Percentiles rank a stretch among this genome's conserved stretches.
Evolutionary conservation across 164 flowering plant genomes (phyloP).

Genomic region (Chimonanthus praecox): DNA sequence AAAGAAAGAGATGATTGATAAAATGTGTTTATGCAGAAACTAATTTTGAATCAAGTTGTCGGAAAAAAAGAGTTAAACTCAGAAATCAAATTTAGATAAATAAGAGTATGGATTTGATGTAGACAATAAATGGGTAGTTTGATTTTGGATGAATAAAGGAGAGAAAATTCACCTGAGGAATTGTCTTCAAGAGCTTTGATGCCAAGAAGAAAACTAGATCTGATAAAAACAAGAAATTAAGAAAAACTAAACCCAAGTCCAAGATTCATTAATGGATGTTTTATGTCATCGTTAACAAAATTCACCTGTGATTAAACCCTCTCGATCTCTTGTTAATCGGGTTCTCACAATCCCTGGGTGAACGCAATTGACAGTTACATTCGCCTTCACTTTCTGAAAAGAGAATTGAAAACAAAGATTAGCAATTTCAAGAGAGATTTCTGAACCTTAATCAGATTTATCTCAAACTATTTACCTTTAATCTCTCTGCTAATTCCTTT

Average conservation of each 20-base stretch:
- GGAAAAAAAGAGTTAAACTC: too few species aligned
- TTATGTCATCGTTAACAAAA: neutral
- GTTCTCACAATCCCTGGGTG: constrained; percentile 96
- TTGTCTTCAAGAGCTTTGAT: constrained; percentile 81
- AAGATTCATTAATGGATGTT: neutral
- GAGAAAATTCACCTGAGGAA: constrained; percentile 61
- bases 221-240: neutral
- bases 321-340: constrained; percentile 89
- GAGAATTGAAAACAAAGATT: neutral
- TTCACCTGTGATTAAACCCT: constrained; percentile 79
- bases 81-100: neutral
- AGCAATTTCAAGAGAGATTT: neutral
- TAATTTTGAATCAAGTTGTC: too few species aligned
- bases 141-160: neutral
- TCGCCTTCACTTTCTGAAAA: constrained; percentile 68
- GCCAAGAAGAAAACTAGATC: constrained; percentile 60
- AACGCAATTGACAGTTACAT: constrained; percentile 81
- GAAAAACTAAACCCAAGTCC: too few species aligned
- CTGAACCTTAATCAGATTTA: neutral
- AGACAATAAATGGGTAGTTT: neutral
- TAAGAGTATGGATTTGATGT: neutral
- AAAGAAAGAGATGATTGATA: too few species aligned
- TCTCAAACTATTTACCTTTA: constrained; percentile 37
- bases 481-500: constrained; percentile 62
- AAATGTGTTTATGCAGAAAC: too few species aligned